phyloP scores from a whole-genome alignment of 2,329 filamentous ascomycete species.

The Aureobasidium melanogenum region DNA sequence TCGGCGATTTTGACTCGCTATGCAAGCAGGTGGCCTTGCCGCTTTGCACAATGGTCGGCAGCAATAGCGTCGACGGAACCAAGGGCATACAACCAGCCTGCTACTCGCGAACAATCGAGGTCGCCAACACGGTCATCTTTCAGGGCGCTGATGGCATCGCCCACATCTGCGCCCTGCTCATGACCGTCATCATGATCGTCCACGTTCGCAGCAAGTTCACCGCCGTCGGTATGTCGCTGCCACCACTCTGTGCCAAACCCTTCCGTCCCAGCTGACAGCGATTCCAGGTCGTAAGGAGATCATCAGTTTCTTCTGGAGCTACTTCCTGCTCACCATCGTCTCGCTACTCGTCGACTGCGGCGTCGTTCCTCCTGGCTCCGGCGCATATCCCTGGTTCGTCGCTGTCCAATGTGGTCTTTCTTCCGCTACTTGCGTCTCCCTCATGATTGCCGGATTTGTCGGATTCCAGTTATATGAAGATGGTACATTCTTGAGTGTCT shows the following conservation, averaged over 20 bases:
- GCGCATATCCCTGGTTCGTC: constrained; percentile 82
- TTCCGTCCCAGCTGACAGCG: background rate
- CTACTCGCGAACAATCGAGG: constrained; percentile 88
- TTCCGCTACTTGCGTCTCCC: constrained; percentile 77
- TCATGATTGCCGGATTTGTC: constrained; percentile 95
- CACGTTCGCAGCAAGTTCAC: constrained; percentile 97
- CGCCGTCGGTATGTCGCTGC: constrained; percentile 65
- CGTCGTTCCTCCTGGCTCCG: constrained; percentile 74
- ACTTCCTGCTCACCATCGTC: constrained; percentile 79
- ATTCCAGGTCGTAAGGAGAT: constrained; percentile 56
- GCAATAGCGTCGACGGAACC: constrained; percentile 57
- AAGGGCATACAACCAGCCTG: constrained; percentile 69
- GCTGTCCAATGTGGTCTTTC: constrained; percentile 76
- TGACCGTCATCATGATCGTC: constrained; percentile 96
- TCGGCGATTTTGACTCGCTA: constrained; percentile 82
- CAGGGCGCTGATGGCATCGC: constrained; percentile 83
- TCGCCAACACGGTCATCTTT: constrained; percentile 98
- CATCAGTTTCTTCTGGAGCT: constrained; percentile 93
- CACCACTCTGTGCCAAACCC: background rate
- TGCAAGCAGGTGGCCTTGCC: constrained; percentile 80
- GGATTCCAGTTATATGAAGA: constrained; percentile 98
- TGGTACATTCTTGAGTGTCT: constrained; percentile 84
- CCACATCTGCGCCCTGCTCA: constrained; percentile 80
- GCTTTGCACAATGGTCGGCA: constrained; percentile 76
- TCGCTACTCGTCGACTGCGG: constrained; percentile 89